Evolutionary conservation across 2,329 filamentous ascomycete genomes (phyloP).

Genomic region (Anisogramma anomala): DNA sequence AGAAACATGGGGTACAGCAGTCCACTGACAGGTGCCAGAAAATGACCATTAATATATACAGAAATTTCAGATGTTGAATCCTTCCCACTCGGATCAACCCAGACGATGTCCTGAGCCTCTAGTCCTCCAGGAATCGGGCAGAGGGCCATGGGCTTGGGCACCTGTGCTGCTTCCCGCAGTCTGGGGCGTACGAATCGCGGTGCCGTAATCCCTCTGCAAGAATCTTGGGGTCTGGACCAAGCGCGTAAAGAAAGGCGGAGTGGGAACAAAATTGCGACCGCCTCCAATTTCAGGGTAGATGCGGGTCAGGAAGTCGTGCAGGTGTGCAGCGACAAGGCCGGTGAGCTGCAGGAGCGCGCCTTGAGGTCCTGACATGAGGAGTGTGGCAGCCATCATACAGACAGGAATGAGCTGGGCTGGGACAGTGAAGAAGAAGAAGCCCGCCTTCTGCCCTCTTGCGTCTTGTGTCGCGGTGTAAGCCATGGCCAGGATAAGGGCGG

Average conservation of each 20-base stretch:
- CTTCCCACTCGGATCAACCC: constrained; percentile 28
- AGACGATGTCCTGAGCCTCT: constrained; percentile 52
- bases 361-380: constrained; percentile 52
- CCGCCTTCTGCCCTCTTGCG: constrained; percentile 62
- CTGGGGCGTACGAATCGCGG: constrained; percentile 37
- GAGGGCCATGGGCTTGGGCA: constrained; percentile 32
- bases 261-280: constrained; percentile 63
- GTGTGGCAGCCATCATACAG: constrained; percentile 62
- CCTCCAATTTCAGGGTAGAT: constrained; percentile 84
- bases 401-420: constrained; percentile 73
- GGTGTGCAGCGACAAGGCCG: constrained; percentile 77
- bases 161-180: constrained; percentile 30
- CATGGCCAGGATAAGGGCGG: constrained; percentile 66
- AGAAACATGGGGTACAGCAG: constrained; percentile 2
- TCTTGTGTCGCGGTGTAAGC: constrained; percentile 79
- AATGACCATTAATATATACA: constrained; percentile 5
- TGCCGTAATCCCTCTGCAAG: constrained; percentile 48
- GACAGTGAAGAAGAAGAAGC: constrained; percentile 73
- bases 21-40: constrained; percentile 8
- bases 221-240: constrained; percentile 46
- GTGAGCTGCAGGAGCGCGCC: constrained; percentile 52
- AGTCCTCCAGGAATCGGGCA: constrained; percentile 53
- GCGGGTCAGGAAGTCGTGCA: constrained; percentile 80
- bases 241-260: constrained; percentile 59
- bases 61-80: neutral